Base-by-base conservation (phyloP, 305 asterid genomes). In the Solanum hybrid region DNA sequence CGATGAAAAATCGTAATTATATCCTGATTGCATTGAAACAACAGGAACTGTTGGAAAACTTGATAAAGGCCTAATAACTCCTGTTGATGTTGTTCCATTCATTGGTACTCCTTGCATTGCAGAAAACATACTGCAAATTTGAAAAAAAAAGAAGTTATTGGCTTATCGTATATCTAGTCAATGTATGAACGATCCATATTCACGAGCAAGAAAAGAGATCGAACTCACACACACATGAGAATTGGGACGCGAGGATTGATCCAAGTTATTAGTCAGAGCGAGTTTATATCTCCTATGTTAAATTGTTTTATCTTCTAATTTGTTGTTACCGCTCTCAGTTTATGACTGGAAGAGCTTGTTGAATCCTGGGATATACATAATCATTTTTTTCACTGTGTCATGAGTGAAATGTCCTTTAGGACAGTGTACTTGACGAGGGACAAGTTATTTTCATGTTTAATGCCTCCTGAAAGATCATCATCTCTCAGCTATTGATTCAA, bases 1-100 rank as follows among this genome's bases (percentile, higher is more conserved):
- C 31, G 86, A 74, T 89, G 89, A 89, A 39, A 89, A 85, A 75
- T 89, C 91, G 6, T 86, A 74, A 7, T 16, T 46, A 12, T 73
- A 35, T 46, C 86, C 89, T 39, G 77, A 89, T 26, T 89, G 89
- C 12, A 87, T 40, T 51, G 86, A 61, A 86, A 35, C 69, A 36
- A 24, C 76, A 9, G 86, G 3, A 37, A 46, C 37, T 14, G 40
- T 22, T 83, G 87, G 76, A 14, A 69, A 46, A 78, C 77, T 79
- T 57, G 87, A 8, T 11, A 76, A 12, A 69, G 84, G 85, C 71
- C 89, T 74, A 87, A 40, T 87, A 28, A 39, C 83, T 87, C 89
- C 89, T 42, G 89, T 24, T 37, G 74, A 4, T 74, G 89, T 22
- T 46, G 64, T 87, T 87, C 74, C 75, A 74, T 40, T 18, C 83